Evolutionary conservation across 1,284 basidiomycete species (phyloP).

Genomic region (Puccinia hordei): DNA sequence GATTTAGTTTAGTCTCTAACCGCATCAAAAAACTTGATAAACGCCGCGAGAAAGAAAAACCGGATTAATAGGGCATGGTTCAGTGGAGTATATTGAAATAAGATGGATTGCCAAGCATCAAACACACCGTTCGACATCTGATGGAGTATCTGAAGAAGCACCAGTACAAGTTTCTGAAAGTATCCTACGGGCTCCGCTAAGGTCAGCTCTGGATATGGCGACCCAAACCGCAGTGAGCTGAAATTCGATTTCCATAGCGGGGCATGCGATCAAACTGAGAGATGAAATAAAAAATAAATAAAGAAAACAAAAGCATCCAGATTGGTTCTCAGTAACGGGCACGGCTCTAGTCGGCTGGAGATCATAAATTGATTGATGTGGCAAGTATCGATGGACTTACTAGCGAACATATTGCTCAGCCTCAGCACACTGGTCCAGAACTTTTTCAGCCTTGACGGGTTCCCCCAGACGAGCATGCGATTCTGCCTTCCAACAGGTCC

Average conservation of each 20-base stretch:
- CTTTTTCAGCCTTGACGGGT: not conserved
- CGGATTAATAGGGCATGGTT: not conserved
- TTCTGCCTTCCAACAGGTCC: constrained; percentile 31
- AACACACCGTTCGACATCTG: constrained; percentile 7
- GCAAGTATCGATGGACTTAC: no score
- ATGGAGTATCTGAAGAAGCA: not conserved
- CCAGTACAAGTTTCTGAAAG: not conserved
- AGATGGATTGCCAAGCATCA: not conserved
- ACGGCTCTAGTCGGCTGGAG: no score
- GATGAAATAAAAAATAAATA: no score
- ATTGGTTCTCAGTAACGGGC: no score
- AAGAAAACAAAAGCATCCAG: not conserved
- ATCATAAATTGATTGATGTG: no score
- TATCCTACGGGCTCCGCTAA: not conserved
- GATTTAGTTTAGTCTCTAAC: not conserved
- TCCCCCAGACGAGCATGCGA: constrained; percentile 14
- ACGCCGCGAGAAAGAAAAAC: not conserved
- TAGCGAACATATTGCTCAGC: no score
- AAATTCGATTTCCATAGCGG: no score
- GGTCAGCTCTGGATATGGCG: not conserved
- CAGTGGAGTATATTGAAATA: not conserved
- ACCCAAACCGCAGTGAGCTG: not conserved
- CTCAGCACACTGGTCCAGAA: not conserved
- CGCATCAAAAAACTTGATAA: not conserved
- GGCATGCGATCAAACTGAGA: no score